Base-by-base conservation (phyloP, 2,329 filamentous ascomycete genomes). In the Scedosporium dehoogii region DNA sequence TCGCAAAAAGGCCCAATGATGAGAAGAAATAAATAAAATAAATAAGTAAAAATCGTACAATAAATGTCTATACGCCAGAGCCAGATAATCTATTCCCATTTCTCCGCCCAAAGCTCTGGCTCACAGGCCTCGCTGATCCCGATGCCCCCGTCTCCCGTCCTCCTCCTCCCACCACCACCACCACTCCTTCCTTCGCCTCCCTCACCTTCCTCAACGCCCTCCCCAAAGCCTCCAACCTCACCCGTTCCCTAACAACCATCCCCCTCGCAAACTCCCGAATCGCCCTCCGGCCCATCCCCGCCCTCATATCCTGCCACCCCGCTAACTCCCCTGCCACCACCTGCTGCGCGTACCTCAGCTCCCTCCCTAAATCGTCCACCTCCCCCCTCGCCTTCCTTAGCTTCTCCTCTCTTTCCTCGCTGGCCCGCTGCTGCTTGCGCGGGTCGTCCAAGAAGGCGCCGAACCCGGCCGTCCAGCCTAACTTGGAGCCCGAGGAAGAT, bases 251-350 rank as follows among this genome's bases (percentile, higher is more conserved):
- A 3, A 96, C 84, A 27, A 97, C 79, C 82, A 92, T 92, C 38
- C 85, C 85, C 69, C 81, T 83, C 18, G 90, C 93, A 68, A 96
- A 84, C 57, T 91, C 86, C 66, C 82, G 85, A 65, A 97, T 83
- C 29, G 91, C 90, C 63, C 83, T 83, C 64, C 86, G 79, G 1
- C 90, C 92, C 76, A 90, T 85, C 69, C 84, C 85, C 67, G 91
- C 90, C 70, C 96, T 86, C 77, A 92, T 85, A 48, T 96, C 91
- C 70, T 96, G 92, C 91, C 94, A 99, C 16, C 90, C 92, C 0
- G 94, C 94, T 62, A 99, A 74, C 76, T 99, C 94, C 1, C 86
- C 83, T 6, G 96, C 93, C 25, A 97, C 93, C 14, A 93, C 91
- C 73, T 96, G 91, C 75, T 97, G 93, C 58, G 92, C 96, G 73